Evolutionary conservation across 345 rosid genomes (phyloP), one percentile per base, ranked within the genome.

Genomic region (Melaleuca quinquenervia): DNA sequence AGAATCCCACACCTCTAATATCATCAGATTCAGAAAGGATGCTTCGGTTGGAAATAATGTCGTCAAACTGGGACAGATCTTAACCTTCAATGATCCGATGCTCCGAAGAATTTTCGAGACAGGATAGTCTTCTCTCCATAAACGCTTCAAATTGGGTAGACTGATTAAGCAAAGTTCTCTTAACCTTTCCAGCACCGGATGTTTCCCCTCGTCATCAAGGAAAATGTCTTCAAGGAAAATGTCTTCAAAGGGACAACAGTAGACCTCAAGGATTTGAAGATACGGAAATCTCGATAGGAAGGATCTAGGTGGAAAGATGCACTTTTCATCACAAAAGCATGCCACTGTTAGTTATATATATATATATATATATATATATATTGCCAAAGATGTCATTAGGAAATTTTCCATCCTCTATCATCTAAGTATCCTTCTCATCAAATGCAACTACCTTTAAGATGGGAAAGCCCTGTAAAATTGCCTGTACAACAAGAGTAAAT

Each of bases 21-120:
- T 0, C 5, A 2, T 54, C 0, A 54, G 8, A 22, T 54, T 54
- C 1, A 0, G 0, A 2, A 54, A 54, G 26, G 12, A 54, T 54
- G 12, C 22, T 12, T 0, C 1, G 0, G 0, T 0, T 8, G n/a
- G 58, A 54, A 54, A 22, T 54, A 54, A 8, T 0, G 58, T 54
- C 9, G 58, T 54, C n/a, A 54, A 8, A 54, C 0, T 10, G 0
- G 58, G 58, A 54, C 58, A 54, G 22, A 21, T n/a, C 12, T n/a
- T 21, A 3, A 54, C 0, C n/a, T 54, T 1, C 21, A 54, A 54
- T 21, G 0, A 8, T 22, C 2, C 0, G 20, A 54, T 54, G 8
- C n/a, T 3, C 0, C 8, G 58, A 22, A 54, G 58, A 54, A 54
- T 54, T 54, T 54, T 54, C 0, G 0, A 22, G 11, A 22, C 58